Conservation (phyloP, 805 yeast genomes). For the Candida alai region DNA sequence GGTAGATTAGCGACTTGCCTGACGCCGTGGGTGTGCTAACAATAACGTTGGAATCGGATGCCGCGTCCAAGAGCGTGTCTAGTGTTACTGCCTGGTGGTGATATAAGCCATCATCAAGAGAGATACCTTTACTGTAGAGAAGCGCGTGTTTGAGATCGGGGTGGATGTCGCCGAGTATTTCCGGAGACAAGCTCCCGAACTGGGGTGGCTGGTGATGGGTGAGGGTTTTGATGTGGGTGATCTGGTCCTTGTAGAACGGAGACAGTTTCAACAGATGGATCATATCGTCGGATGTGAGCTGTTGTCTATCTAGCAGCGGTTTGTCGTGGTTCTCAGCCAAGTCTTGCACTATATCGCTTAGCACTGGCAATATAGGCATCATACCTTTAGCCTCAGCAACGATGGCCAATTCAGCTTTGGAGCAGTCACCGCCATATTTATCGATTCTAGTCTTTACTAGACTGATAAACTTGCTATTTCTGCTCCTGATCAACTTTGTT, state of each 20-base stretch:
- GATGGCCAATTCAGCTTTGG: constrained; percentile 37
- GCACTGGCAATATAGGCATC: constrained; percentile 48
- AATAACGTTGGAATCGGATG: constrained; percentile 57
- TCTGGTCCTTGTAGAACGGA: constrained; percentile 60
- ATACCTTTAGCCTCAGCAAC: constrained; percentile 26
- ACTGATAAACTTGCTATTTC: constrained; percentile 49
- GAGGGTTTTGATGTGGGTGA: constrained; percentile 48
- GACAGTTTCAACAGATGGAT: constrained; percentile 44
- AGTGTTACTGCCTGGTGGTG: constrained; percentile 82
- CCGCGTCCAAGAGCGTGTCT: constrained; percentile 41
- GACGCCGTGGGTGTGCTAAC: constrained; percentile 95
- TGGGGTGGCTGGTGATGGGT: constrained; percentile 44
- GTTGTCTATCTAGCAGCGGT: neutral
- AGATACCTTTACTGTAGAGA: constrained; percentile 40
- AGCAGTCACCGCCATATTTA: constrained; percentile 10
- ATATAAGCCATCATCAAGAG: constrained; percentile 50
- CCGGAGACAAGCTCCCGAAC: constrained; percentile 38
- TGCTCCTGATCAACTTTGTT: constrained; percentile 52
- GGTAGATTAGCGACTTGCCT: constrained; percentile 92
- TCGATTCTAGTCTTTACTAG: constrained; percentile 4
- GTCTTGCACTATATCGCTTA: constrained; percentile 48
- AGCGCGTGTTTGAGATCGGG: constrained; percentile 49
- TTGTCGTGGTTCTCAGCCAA: constrained; percentile 11
- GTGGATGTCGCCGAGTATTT: constrained; percentile 29
- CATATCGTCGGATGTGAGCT: constrained; percentile 35